A percentile compares a stretch with the other conserved stretches of the same genome.
Evolutionary conservation across 768 basidiomycete species (phyloP).

Genomic region (Rhodotorula kratochvilovae): DNA sequence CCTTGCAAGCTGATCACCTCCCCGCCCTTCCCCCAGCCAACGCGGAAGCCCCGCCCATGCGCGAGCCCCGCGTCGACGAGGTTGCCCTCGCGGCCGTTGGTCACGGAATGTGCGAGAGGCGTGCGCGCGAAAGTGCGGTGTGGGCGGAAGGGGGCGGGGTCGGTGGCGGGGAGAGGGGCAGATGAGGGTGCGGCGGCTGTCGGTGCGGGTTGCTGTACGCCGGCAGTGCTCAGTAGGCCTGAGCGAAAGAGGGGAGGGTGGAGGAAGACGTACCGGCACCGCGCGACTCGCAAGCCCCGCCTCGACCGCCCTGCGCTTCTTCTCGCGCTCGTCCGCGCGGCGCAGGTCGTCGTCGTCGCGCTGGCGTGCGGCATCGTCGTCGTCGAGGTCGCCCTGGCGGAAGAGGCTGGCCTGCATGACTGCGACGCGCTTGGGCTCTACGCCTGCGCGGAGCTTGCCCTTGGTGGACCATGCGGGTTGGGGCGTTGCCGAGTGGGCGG

Average conservation of each 20-base stretch:
- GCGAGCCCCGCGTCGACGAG: conserved; percentile 77
- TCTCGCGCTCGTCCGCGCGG: neutral
- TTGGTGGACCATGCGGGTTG: neutral
- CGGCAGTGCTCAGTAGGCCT: no score
- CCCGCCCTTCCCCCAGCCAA: conserved; percentile 82
- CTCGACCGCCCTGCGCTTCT: conserved; percentile 12
- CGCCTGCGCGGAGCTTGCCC: conserved; percentile 54
- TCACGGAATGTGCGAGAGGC: conserved; percentile 54
- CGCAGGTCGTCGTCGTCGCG: neutral
- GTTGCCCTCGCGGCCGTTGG: conserved; percentile 61
- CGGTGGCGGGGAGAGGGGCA: conserved; percentile 13
- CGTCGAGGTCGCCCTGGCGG: conserved; percentile 9
- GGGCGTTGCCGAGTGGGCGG: neutral
- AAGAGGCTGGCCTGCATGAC: conserved; percentile 91
- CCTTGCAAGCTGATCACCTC: conserved; percentile 52
- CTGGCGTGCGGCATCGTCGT: conserved; percentile 1
- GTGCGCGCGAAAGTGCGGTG: conserved; percentile 31
- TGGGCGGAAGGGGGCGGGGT: conserved; percentile 34
- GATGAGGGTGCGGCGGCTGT: conserved; percentile 17
- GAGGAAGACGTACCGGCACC: no score
- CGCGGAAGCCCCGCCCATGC: conserved; percentile 79
- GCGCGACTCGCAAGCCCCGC: neutral
- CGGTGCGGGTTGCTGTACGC: neutral
- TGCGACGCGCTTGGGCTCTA: conserved; percentile 83
- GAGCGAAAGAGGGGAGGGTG: no score